Percentiles rank a stretch among this genome's conserved stretches.
Conservation (phyloP, 257 asterid species). For the Cruciata laevipes region DNA sequence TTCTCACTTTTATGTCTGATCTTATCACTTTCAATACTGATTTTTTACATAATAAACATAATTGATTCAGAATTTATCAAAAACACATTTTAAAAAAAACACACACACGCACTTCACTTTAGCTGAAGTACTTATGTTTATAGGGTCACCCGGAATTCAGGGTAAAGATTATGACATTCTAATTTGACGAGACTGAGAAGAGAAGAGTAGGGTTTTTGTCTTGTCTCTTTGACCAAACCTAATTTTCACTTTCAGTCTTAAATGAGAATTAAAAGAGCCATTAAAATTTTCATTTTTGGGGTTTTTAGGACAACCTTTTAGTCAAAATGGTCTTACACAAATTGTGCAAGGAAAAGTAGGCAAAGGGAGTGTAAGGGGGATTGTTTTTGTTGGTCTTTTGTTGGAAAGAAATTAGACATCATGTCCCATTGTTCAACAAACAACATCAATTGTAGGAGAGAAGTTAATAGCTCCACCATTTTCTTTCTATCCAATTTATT, state of each 20-base stretch:
- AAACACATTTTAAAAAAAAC: too few species aligned
- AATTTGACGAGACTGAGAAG: slow-evolving; percentile 28
- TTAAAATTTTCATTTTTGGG: neutral
- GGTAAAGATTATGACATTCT: slow-evolving; percentile 34
- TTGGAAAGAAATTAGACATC: slow-evolving; percentile 11
- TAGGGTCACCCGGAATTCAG: slow-evolving; percentile 70
- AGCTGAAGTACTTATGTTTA: slow-evolving; percentile 20
- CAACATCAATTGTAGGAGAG: too few species aligned
- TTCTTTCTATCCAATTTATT: neutral
- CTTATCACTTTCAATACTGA: too few species aligned
- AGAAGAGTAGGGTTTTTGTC: neutral
- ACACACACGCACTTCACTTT: slow-evolving; percentile 30
- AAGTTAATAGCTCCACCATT: neutral
- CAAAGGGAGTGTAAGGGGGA: slow-evolving; percentile 13
- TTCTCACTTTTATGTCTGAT: too few species aligned
- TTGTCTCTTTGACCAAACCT: slow-evolving; percentile 22
- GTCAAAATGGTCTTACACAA: neutral
- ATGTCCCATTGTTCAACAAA: slow-evolving; percentile 4
- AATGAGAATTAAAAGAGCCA: neutral
- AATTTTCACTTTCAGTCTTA: neutral
- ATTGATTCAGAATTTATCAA: too few species aligned
- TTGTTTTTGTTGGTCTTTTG: slow-evolving; percentile 11
- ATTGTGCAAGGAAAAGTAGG: slow-evolving; percentile 3
- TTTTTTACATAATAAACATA: too few species aligned
- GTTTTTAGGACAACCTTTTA: neutral